Base-by-base conservation (phyloP, 495 filamentous ascomycete genomes). In the Podospora conica region DNA sequence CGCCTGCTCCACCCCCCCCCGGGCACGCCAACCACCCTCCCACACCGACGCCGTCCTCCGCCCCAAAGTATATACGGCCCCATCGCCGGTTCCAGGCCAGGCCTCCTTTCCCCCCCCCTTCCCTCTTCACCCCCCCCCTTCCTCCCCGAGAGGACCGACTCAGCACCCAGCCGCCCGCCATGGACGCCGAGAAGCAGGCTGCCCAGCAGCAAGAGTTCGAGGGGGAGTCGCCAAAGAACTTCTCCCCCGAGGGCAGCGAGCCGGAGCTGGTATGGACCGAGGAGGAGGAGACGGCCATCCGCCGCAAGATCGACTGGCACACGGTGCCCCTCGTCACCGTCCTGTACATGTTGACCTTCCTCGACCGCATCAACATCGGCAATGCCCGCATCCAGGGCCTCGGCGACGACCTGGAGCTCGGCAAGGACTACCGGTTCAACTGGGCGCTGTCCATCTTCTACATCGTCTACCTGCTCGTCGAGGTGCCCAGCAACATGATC, bases 401-500 rank as follows among this genome's bases (percentile, higher is more conserved):
- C 71, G 78, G 75, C 62, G 70, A 74, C 3, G 85, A 87, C 40
- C 70, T 88, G 33, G 63, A 83, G 29, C 83, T 90, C 24, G 70
- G 68, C 28, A 18, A 2, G 23, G 80, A 81, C 31, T 69, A 80
- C 56, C 76, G 79, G 18, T 87, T 87, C 71, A 87, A 86, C 72
- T 83, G 83, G 80, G 78, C 82, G 2, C 84, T 87, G 25, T 83
- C 80, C 66, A 80, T 82, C 54, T 85, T 85, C 70, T 91, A 91
- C 74, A 86, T 92, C 69, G 80, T 88, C 33, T 92, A 92, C 70
- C 75, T 84, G 5, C 74, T 84, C 11, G 83, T 90, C 62, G 87
- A 90, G 69, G 80, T 90, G 10, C 87, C 86, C 3, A 85, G 81
- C 66, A 90, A 91, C 64, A 78, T 90, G 60, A 64, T 90, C 9